Base-by-base conservation (phyloP, 2,329 filamentous ascomycete species). In the Allantophomopsis lycopodina region DNA sequence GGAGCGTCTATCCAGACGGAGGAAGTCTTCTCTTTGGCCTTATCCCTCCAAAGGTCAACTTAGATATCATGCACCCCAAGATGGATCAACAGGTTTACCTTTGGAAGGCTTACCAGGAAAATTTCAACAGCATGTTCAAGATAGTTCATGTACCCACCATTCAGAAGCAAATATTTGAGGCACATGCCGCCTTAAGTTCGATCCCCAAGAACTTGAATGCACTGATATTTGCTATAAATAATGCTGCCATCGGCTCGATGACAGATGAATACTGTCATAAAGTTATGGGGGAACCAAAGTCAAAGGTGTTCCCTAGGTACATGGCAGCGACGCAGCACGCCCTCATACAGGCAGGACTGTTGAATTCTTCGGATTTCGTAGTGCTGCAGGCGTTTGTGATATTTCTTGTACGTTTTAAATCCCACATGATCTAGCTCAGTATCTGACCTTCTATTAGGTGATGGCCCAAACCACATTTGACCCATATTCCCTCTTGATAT, bases 51-150 rank as follows among this genome's bases (percentile, higher is more conserved):
- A 41, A 47, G 2, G 46, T 65, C 12, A 57, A 67, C 42, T 50
- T 76, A 0, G 57, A 60, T 1, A 51, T 58, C 2, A 47, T 76
- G 0, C 78, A 82, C 45, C 74, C 74, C 8, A 54, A 67, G 2
- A 60, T 69, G 17, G 68, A 76, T 15, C 71, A 76, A 42, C 76
- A 77, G 39, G 70, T 79, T 43, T 68, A 73, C 46, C 61, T 79
- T 14, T 84, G 79, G 79, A 77, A 83, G 55, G 66, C 73, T 13
- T 84, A 80, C 51, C 66, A 83, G 33, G 71, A 76, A 45, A 82
- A 82, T 48, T 72, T 83, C 47, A 76, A 83, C 47, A 76, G 79
- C 0, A 53, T 85, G 5, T 62, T 82, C 36, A 83, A 82, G 50
- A 64, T 83, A 41, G 78, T 74, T 0, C 79, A 84, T 50, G 70